phyloP scores from a whole-genome alignment of 176 grass and related monocot species.

The Paspalum notatum region DNA sequence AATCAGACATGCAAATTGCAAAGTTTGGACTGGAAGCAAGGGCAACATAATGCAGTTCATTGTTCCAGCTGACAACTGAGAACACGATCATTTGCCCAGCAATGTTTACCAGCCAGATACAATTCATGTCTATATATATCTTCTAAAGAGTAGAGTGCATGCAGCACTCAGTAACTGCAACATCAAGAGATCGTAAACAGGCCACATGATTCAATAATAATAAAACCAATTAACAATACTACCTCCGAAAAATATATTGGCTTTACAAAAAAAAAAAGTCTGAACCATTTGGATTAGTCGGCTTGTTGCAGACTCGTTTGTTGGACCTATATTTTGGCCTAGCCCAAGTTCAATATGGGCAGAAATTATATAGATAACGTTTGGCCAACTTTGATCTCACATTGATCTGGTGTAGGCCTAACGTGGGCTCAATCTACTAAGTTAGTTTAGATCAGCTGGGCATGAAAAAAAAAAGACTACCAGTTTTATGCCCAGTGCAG shows the following conservation, averaged over 20 bases:
- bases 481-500: not conserved
- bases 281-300: constrained; percentile 9
- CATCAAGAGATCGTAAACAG: not conserved
- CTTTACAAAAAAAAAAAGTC: not conserved
- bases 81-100: constrained; percentile 27
- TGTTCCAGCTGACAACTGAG: not conserved
- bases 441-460: not conserved
- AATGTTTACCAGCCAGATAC: constrained; percentile 1
- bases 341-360: constrained; percentile 15
- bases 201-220: not conserved
- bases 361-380: not conserved
- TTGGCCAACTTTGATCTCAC: constrained; percentile 13
- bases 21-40: constrained; percentile 21
- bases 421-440: not conserved
- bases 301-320: not conserved
- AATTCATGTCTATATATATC: not conserved
- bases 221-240: not conserved
- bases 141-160: constrained; percentile 11
- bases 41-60: not conserved
- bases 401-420: not conserved
- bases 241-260: not conserved
- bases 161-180: not conserved
- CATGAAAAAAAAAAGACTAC: not conserved
- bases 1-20: not conserved
- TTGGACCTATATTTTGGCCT: constrained; percentile 12